Evolutionary conservation across 352 stramenopile genomes (phyloP).

Genomic region (Phytophthora pini): DNA sequence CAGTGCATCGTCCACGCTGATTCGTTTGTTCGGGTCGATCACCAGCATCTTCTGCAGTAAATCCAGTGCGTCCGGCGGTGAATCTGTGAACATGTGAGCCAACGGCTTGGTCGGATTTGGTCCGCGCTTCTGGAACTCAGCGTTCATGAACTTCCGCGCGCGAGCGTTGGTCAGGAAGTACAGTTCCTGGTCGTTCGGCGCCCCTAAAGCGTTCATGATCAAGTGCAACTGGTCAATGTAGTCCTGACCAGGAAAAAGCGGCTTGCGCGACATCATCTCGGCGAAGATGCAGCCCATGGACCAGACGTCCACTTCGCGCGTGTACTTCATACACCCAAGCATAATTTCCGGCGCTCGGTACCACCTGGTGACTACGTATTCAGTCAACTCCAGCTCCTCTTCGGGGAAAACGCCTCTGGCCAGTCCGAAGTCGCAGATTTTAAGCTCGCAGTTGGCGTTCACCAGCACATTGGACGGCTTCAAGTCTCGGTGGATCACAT

Average conservation of each 20-base stretch:
- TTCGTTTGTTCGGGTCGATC: slow-evolving; percentile 92
- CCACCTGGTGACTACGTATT: slow-evolving; percentile 95
- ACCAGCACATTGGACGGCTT: slow-evolving; percentile 98
- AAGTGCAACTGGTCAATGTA: slow-evolving; percentile 96
- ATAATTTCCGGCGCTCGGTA: slow-evolving; percentile 89
- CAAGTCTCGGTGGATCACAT: slow-evolving; percentile 96
- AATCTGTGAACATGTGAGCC: slow-evolving; percentile 76
- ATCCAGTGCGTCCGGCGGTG: slow-evolving; percentile 75
- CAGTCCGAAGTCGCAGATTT: slow-evolving; percentile 91
- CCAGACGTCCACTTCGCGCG: slow-evolving; percentile 92
- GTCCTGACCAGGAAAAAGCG: slow-evolving; percentile 96
- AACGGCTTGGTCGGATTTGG: slow-evolving; percentile 69
- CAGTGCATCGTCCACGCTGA: slow-evolving; percentile 92
- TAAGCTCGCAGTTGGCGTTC: slow-evolving; percentile 92
- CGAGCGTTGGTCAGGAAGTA: slow-evolving; percentile 97
- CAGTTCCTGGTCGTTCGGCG: slow-evolving; percentile 93
- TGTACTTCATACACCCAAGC: slow-evolving; percentile 90
- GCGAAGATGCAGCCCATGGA: slow-evolving; percentile 99
- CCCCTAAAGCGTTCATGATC: slow-evolving; percentile 97
- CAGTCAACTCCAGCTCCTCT: slow-evolving; percentile 70
- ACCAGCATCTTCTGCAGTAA: slow-evolving; percentile 93
- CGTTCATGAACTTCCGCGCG: slow-evolving; percentile 86
- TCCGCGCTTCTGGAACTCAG: slow-evolving; percentile 79
- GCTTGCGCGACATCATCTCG: slow-evolving; percentile 97
- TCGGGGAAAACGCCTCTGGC: slow-evolving; percentile 83